Percentiles rank a stretch among this genome's conserved stretches.
Conservation (phyloP, 805 yeast genomes). For the Schwanniomyces polymorphus region DNA sequence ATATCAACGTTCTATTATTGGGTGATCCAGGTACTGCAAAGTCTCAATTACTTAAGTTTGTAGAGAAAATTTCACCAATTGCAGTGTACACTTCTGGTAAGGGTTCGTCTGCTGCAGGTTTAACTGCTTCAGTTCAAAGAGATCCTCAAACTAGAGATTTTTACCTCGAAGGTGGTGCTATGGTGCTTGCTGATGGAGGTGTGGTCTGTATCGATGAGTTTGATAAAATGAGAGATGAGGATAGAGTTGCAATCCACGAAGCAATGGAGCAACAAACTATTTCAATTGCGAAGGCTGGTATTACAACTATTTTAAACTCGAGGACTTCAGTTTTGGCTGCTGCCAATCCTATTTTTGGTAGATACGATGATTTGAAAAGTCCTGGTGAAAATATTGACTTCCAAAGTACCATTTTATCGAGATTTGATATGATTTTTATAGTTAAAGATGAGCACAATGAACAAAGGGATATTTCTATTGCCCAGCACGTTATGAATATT, state of each 20-base stretch:
- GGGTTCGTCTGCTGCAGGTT: constrained; percentile 99
- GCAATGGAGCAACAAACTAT: constrained; percentile 99
- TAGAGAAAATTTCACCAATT: constrained; percentile 91
- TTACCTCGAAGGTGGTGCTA: constrained; percentile 98
- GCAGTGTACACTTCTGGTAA: constrained; percentile 97
- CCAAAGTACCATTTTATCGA: constrained; percentile 93
- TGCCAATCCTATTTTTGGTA: constrained; percentile 95
- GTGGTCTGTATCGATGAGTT: constrained; percentile 99
- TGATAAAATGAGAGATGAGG: constrained; percentile 99
- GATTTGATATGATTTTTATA: constrained; percentile 98
- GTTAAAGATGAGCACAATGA: constrained; percentile 94
- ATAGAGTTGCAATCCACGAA: constrained; percentile 97
- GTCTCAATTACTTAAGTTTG: constrained; percentile 92
- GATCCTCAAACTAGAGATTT: constrained; percentile 87
- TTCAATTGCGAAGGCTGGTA: constrained; percentile 98
- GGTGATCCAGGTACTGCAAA: constrained; percentile 99
- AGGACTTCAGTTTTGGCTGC: constrained; percentile 97
- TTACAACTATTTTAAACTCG: constrained; percentile 93
- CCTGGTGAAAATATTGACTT: constrained; percentile 98
- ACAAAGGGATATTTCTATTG: constrained; percentile 81
- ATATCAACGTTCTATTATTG: constrained; percentile 84
- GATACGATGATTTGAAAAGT: constrained; percentile 92
- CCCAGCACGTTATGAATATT: constrained; percentile 91
- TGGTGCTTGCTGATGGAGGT: constrained; percentile 99
- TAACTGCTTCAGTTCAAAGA: constrained; percentile 96